These are phyloP conservation scores for Scenedesmus sp. DNA, from an alignment of 163 green algal species.

Conservation along the genomic window DNA sequence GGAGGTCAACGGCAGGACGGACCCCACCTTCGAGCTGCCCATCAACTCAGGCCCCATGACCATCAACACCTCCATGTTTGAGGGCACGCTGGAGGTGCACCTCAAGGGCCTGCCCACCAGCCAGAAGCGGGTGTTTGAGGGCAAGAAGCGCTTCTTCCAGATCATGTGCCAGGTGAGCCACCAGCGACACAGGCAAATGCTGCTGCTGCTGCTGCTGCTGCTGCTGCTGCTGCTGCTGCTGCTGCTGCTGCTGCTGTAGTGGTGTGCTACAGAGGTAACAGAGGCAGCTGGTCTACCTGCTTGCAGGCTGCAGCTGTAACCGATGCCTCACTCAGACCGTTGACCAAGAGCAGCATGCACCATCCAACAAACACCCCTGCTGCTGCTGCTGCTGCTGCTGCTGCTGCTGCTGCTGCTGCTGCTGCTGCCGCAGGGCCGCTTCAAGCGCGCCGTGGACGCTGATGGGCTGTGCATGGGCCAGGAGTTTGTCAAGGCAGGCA, in stretches of 20 bases:
- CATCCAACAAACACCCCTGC: not conserved
- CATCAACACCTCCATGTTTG: slow-evolving; percentile 45
- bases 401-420: not conserved
- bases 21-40: slow-evolving; percentile 27
- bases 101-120: slow-evolving; percentile 51
- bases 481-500: slow-evolving; percentile 56
- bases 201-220: not conserved
- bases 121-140: slow-evolving; percentile 44
- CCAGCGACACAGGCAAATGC: not conserved
- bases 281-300: not conserved
- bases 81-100: slow-evolving; percentile 46
- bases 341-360: not conserved
- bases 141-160: slow-evolving; percentile 57
- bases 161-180: slow-evolving; percentile 43
- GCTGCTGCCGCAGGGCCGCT: slow-evolving; percentile 36
- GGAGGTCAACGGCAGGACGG: slow-evolving; percentile 23
- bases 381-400: not conserved
- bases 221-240: not conserved
- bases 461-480: slow-evolving; percentile 52
- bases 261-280: not conserved
- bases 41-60: slow-evolving; percentile 45
- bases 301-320: not conserved
- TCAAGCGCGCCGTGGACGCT: slow-evolving; percentile 49
- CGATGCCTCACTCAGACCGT: too few relatives aligned
- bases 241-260: not conserved